These are phyloP conservation scores for Fusarium circinatum DNA, from an alignment of 2,329 filamentous ascomycete species.

Conservation along the genomic window DNA sequence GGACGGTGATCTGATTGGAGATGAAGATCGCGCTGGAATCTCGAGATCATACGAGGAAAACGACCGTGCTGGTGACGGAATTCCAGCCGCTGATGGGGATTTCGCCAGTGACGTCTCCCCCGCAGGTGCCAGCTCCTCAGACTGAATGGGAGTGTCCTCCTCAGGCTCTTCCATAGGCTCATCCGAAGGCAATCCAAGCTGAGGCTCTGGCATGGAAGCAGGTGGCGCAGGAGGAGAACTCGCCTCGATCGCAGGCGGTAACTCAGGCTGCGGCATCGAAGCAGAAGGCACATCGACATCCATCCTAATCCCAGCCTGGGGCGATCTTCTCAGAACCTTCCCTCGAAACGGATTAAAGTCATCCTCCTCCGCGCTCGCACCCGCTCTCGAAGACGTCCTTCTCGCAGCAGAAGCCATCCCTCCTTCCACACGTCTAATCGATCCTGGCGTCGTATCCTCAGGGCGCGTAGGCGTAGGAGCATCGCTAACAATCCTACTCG, in stretches of 20 bases:
- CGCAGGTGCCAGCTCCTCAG: not conserved
- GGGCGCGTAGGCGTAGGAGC: conserved; percentile 28
- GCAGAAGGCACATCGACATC: conserved; percentile 19
- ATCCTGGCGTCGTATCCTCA: conserved; percentile 18
- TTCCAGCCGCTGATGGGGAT: not conserved
- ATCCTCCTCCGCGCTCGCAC: conserved; percentile 53
- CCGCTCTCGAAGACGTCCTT: conserved; percentile 55
- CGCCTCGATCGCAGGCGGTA: not conserved
- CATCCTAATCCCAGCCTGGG: conserved; percentile 44
- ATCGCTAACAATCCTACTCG: conserved; percentile 40
- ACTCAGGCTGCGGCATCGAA: conserved; percentile 28
- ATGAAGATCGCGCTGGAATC: not conserved
- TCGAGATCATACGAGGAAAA: conserved; percentile 12
- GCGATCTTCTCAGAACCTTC: conserved; percentile 43
- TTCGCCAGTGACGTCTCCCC: conserved; percentile 4
- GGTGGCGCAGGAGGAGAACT: conserved; percentile 8
- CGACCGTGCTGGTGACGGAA: conserved; percentile 10
- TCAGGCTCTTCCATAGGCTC: not conserved
- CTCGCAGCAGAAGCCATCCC: conserved; percentile 50
- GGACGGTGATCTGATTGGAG: not conserved
- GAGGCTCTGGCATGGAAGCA: conserved; percentile 26
- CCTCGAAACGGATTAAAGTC: conserved; percentile 47
- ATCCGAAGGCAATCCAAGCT: not conserved
- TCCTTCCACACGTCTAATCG: conserved; percentile 40
- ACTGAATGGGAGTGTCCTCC: not conserved